Conservation (phyloP, 441 rosid species). For the Adansonia grandidieri region DNA sequence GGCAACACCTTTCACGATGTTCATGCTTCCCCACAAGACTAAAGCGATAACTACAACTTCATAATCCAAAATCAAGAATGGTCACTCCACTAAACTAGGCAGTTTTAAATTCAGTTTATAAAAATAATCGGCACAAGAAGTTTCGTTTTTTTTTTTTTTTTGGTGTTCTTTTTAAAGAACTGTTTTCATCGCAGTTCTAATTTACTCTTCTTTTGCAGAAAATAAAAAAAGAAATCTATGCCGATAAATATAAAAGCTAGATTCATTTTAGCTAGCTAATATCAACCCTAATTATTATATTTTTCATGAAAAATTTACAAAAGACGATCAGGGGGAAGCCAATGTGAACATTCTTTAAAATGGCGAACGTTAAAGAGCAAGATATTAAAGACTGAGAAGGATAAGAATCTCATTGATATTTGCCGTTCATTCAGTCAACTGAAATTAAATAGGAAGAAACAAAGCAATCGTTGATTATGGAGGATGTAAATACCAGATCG, state of each 20-base stretch:
- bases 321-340: constrained; percentile 22
- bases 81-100: constrained; percentile 23
- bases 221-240: not conserved
- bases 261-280: constrained; percentile 8
- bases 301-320: not conserved
- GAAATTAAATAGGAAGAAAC: not conserved
- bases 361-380: not conserved
- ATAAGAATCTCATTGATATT: constrained; percentile 12
- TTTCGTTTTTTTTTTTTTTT: not conserved
- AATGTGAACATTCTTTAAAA: not conserved
- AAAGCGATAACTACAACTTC: constrained; percentile 34
- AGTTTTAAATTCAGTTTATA: constrained; percentile 10
- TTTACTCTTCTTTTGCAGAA: not conserved
- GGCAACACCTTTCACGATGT: constrained; percentile 81
- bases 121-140: not conserved
- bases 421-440: not conserved
- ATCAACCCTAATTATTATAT: not conserved
- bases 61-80: constrained; percentile 24
- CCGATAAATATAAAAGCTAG: not conserved
- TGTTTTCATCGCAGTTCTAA: not conserved
- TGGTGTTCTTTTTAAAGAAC: not conserved
- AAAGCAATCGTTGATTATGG: not conserved
- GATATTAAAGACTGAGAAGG: not conserved
- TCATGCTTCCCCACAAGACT: constrained; percentile 50
- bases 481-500: constrained; percentile 35